These are phyloP conservation scores for Aspergillus ostianus DNA, from an alignment of 495 filamentous ascomycete genomes.

Conservation along the genomic window DNA sequence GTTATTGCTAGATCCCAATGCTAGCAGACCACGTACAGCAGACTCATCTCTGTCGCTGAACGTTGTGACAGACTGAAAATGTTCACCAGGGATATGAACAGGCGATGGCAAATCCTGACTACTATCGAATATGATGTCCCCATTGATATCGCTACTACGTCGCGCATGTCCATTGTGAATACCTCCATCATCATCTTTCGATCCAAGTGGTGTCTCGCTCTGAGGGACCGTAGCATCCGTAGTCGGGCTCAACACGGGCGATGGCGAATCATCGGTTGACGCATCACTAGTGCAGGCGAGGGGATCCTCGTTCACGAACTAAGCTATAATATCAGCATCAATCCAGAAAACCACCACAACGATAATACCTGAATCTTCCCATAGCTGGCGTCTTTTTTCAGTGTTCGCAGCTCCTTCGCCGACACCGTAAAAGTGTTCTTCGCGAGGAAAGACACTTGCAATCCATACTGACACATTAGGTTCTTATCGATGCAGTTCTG, in stretches of 20 bases:
- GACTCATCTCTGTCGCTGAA: constrained; percentile 34
- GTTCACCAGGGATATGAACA: neutral
- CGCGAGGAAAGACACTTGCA: constrained; percentile 38
- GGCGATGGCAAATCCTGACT: neutral
- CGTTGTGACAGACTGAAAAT: neutral
- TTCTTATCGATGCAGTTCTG: constrained; percentile 42
- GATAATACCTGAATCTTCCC: constrained; percentile 25
- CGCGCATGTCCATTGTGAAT: neutral
- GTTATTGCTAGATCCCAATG: constrained; percentile 25
- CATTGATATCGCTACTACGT: neutral
- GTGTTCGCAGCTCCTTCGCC: constrained; percentile 11
- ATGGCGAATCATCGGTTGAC: neutral
- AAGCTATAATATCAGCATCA: neutral
- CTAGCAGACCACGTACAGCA: constrained; percentile 33
- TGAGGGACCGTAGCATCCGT: neutral
- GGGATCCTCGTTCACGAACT: constrained; percentile 29
- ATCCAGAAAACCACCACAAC: neutral
- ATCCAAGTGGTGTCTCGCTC: neutral
- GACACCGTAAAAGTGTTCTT: constrained; percentile 38
- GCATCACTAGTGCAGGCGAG: constrained; percentile 2
- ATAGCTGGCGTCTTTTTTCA: constrained; percentile 17
- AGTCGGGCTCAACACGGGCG: constrained; percentile 3
- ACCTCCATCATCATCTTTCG: neutral
- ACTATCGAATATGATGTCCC: neutral
- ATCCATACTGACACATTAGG: constrained; percentile 38